These are phyloP conservation scores for Venturiaceae sp. DNA, from an alignment of 2,329 filamentous ascomycete species.

Conservation along the genomic window DNA sequence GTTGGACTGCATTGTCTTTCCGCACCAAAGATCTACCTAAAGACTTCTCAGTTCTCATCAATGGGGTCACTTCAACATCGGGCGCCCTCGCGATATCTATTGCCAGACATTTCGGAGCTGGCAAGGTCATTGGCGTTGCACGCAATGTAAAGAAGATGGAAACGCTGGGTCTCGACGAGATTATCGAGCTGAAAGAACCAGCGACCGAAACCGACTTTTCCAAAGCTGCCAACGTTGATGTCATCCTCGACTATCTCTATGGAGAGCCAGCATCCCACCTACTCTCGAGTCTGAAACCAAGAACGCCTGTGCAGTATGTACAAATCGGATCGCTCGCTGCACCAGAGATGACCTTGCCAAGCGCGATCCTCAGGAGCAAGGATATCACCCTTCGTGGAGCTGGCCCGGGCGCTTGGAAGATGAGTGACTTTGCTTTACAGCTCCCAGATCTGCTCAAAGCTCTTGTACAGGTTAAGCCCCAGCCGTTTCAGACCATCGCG, in stretches of 20 bases:
- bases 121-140: slow-evolving; percentile 41
- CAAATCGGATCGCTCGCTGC: slow-evolving; percentile 40
- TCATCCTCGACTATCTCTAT: slow-evolving; percentile 50
- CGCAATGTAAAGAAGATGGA: slow-evolving; percentile 35
- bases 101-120: slow-evolving; percentile 39
- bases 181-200: slow-evolving; percentile 31
- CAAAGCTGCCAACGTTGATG: slow-evolving; percentile 36
- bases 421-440: slow-evolving; percentile 21
- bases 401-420: slow-evolving; percentile 34
- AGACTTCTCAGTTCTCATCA: slow-evolving; percentile 39
- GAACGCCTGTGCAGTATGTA: slow-evolving; percentile 41
- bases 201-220: slow-evolving; percentile 37
- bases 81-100: slow-evolving; percentile 42
- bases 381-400: slow-evolving; percentile 39
- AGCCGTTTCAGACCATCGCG: slow-evolving; percentile 20
- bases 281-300: slow-evolving; percentile 30
- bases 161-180: slow-evolving; percentile 35
- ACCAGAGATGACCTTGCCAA: slow-evolving; percentile 29
- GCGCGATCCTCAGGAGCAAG: slow-evolving; percentile 36
- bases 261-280: slow-evolving; percentile 34
- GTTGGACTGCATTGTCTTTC: slow-evolving; percentile 47
- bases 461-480: slow-evolving; percentile 1
- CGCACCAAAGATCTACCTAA: slow-evolving; percentile 29
- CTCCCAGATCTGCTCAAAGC: slow-evolving; percentile 17
- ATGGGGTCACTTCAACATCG: slow-evolving; percentile 44